Evolutionary conservation across 2,329 filamentous ascomycete species (phyloP).

Genomic region (Thielaviopsis musarum): DNA sequence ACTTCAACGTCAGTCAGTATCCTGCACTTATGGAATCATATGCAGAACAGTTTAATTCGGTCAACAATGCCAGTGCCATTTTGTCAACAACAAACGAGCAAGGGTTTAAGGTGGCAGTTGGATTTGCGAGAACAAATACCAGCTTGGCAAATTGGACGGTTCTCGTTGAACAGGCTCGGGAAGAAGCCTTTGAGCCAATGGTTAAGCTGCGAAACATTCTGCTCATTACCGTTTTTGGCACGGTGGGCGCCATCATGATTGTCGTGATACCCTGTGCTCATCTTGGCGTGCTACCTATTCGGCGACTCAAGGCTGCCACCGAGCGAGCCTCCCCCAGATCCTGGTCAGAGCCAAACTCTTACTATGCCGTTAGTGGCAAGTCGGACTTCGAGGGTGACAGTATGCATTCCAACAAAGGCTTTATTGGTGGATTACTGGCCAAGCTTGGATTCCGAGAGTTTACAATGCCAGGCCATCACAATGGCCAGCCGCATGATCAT

Average conservation of each 20-base stretch:
- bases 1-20: conserved; percentile 44
- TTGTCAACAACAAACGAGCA: conserved; percentile 61
- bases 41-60: conserved; percentile 27
- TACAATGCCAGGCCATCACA: conserved; percentile 17
- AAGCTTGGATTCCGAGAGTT: conserved; percentile 12
- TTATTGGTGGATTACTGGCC: conserved; percentile 12
- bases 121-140: conserved; percentile 54
- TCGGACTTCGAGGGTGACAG: neutral
- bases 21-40: conserved; percentile 47
- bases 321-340: conserved; percentile 20
- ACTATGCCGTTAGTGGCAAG: neutral
- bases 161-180: conserved; percentile 56
- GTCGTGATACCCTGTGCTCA: conserved; percentile 67
- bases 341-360: neutral
- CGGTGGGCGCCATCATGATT: conserved; percentile 53
- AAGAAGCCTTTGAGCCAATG: conserved; percentile 64
- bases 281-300: conserved; percentile 63
- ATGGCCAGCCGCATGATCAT: conserved; percentile 21
- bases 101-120: conserved; percentile 53
- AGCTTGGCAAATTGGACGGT: conserved; percentile 66
- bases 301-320: conserved; percentile 58
- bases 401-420: neutral
- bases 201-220: conserved; percentile 61
- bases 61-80: conserved; percentile 52
- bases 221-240: conserved; percentile 71